Conservation (phyloP, 345 rosid genomes). For the Xanthoceras sorbifolium region DNA sequence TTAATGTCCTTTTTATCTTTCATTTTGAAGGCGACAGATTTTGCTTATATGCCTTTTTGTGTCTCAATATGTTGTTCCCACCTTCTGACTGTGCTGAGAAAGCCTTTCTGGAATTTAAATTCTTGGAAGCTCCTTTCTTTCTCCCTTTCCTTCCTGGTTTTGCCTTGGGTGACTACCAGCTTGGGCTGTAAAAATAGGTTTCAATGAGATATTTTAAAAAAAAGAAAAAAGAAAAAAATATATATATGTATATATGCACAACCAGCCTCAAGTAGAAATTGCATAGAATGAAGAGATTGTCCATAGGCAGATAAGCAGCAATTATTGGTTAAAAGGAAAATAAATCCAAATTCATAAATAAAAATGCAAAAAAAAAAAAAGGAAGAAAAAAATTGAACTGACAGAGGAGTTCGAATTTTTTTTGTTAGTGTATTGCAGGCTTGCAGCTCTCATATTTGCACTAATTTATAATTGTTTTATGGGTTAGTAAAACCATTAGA, state of each 20-base stretch:
- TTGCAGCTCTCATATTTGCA: neutral
- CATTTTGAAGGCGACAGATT: neutral
- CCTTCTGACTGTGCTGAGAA: neutral
- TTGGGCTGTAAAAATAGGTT: neutral
- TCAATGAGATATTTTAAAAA: no score
- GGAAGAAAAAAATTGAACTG: neutral
- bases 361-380: neutral
- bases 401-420: neutral
- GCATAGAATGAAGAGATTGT: neutral
- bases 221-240: no score
- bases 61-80: neutral
- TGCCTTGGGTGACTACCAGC: neutral
- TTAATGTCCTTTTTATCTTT: neutral
- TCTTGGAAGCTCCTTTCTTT: neutral
- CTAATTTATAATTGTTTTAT: neutral
- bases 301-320: neutral
- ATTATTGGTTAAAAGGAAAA: neutral
- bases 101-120: neutral
- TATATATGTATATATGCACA: neutral
- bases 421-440: no score
- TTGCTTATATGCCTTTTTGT: conserved; percentile 4
- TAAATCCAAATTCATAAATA: neutral
- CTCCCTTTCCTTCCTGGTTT: neutral
- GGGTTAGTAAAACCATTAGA: neutral
- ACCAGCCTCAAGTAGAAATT: neutral